phyloP scores from a whole-genome alignment of 805 yeast species.

The Teunomyces panamensis region DNA sequence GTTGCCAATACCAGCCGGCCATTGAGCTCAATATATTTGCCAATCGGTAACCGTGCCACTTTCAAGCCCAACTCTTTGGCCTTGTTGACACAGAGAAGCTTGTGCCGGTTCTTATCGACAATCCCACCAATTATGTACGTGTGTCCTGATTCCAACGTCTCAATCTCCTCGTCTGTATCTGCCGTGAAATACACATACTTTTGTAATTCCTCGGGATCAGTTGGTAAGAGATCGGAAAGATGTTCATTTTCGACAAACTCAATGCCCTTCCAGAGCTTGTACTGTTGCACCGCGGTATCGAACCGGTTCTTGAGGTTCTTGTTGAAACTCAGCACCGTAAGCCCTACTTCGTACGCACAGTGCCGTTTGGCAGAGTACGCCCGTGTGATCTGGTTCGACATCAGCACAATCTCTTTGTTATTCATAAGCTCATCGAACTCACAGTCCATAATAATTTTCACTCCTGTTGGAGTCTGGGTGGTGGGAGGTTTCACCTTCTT shows the following conservation, averaged over 20 bases:
- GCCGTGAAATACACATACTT: conserved; percentile 75
- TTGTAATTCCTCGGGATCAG: conserved; percentile 24
- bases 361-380: conserved; percentile 76
- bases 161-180: conserved; percentile 73
- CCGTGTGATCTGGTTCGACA: conserved; percentile 78
- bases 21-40: conserved; percentile 72
- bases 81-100: conserved; percentile 73
- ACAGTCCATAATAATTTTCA: conserved; percentile 76
- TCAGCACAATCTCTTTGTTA: conserved; percentile 63
- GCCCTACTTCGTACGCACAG: conserved; percentile 53
- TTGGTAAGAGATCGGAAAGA: conserved; percentile 27
- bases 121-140: conserved; percentile 94
- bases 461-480: conserved; percentile 48
- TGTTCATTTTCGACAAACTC: conserved; percentile 40
- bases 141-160: conserved; percentile 59
- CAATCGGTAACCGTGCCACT: conserved; percentile 83
- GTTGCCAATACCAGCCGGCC: conserved; percentile 92
- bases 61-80: conserved; percentile 69
- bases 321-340: conserved; percentile 63
- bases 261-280: conserved; percentile 67
- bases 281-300: conserved; percentile 56
- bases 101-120: conserved; percentile 91
- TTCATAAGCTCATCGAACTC: conserved; percentile 88
- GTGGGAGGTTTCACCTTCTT: conserved; percentile 34
- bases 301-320: conserved; percentile 66